A percentile compares a stretch with the other conserved stretches of the same genome.
phyloP scores from a whole-genome alignment of 345 rosid genomes.

The Bretschneidera sinensis region DNA sequence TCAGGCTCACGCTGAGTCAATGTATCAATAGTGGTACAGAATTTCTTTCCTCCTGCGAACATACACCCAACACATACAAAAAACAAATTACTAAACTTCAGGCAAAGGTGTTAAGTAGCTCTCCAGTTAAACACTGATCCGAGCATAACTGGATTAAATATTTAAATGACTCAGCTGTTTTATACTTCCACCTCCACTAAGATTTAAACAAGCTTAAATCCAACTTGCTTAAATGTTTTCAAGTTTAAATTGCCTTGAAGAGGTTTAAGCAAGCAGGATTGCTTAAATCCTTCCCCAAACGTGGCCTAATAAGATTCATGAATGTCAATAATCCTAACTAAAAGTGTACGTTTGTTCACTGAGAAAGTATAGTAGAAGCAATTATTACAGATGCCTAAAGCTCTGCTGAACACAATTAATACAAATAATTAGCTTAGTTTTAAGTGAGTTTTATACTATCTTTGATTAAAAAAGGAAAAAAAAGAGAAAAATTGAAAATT shows the following conservation, averaged over 20 bases:
- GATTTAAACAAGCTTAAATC: no score
- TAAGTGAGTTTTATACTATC: neutral
- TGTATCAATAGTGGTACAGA: slow-evolving; percentile 72
- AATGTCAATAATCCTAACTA: neutral
- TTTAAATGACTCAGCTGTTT: no score
- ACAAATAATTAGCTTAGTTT: neutral
- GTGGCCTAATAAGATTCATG: no score
- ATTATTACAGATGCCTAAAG: neutral
- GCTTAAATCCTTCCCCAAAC: no score
- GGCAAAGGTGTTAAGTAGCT: no score
- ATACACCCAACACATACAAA: neutral
- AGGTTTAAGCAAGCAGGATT: no score
- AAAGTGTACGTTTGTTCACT: neutral
- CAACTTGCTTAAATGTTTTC: no score
- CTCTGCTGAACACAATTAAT: neutral
- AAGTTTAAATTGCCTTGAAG: no score
- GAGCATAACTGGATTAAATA: no score
- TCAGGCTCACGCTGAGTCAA: slow-evolving; percentile 83
- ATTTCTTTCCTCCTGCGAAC: slow-evolving; percentile 74
- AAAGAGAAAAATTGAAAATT: neutral
- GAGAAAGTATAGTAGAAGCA: neutral
- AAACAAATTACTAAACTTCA: neutral
- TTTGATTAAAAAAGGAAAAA: no score
- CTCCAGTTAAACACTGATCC: neutral
- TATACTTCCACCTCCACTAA: neutral